A percentile compares a stretch with the other conserved stretches of the same genome.
phyloP scores from a whole-genome alignment of 345 rosid species.

The Eucalyptus polyanthemos region DNA sequence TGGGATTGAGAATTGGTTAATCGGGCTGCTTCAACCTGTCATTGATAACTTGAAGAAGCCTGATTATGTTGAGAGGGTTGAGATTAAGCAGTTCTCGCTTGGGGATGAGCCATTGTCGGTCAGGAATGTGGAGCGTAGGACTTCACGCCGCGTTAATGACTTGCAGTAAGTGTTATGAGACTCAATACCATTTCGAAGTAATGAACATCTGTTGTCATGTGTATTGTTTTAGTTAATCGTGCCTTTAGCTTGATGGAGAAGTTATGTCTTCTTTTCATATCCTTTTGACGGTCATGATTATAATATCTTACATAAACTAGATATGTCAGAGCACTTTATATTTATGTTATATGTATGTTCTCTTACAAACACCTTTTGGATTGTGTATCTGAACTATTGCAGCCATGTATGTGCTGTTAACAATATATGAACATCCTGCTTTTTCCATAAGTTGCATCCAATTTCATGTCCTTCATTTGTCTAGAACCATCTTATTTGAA shows the following conservation, averaged over 20 bases:
- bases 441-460: not conserved
- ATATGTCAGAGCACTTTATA: not conserved
- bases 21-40: slow-evolving; percentile 92
- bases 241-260: not conserved
- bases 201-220: not conserved
- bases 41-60: slow-evolving; percentile 92
- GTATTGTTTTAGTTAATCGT: not conserved
- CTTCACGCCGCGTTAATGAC: slow-evolving; percentile 88
- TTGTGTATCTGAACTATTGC: not conserved
- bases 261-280: not conserved
- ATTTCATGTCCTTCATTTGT: not conserved
- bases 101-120: slow-evolving; percentile 97
- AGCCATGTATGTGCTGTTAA: not conserved
- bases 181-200: not conserved
- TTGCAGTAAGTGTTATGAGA: slow-evolving; percentile 56
- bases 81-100: slow-evolving; percentile 82
- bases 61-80: slow-evolving; percentile 88
- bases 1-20: slow-evolving; percentile 85
- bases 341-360: not conserved
- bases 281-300: not conserved
- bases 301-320: not conserved
- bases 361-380: not conserved
- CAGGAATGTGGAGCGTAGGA: slow-evolving; percentile 87
- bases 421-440: not conserved
- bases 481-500: not conserved